A percentile compares a stretch with the other conserved stretches of the same genome.
These are phyloP conservation scores for Bothriochloa decipiens DNA, from an alignment of 176 grass and related monocot species.

Conservation along the genomic window DNA sequence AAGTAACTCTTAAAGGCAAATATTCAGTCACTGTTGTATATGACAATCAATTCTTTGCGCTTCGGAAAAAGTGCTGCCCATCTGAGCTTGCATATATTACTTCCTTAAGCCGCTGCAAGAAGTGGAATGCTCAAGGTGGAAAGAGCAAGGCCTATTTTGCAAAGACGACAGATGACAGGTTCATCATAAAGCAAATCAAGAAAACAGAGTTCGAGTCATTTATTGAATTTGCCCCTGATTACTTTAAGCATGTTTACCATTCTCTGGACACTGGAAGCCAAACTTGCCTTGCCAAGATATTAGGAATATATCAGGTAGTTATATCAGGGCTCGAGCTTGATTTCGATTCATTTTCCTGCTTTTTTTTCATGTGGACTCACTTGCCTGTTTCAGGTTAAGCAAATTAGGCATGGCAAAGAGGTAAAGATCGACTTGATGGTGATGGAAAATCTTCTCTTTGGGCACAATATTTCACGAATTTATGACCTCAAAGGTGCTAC, in stretches of 20 bases:
- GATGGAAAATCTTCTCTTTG: constrained; percentile 99
- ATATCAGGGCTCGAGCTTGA: constrained; percentile 22
- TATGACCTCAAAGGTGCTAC: constrained; percentile 91
- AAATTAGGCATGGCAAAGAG: constrained; percentile 80
- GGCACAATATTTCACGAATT: constrained; percentile 69
- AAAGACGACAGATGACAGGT: constrained; percentile 89
- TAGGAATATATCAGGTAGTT: constrained; percentile 96
- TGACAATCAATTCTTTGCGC: constrained; percentile 64
- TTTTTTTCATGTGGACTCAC: constrained; percentile 32
- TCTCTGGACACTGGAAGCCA: constrained; percentile 84
- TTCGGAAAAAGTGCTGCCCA: constrained; percentile 88
- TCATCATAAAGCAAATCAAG: constrained; percentile 99
- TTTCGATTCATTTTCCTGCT: constrained; percentile 36
- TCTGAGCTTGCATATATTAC: constrained; percentile 82
- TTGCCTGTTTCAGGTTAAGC: constrained; percentile 59
- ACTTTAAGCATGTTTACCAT: constrained; percentile 82
- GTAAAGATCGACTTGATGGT: constrained; percentile 89
- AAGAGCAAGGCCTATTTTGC: constrained; percentile 93
- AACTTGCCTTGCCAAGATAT: constrained; percentile 91
- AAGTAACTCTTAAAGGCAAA: constrained; percentile 68
- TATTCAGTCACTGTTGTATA: constrained; percentile 72
- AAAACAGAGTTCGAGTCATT: constrained; percentile 98
- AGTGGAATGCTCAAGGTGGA: constrained; percentile 98
- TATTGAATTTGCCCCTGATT: constrained; percentile 82
- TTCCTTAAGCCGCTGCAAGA: constrained; percentile 87